Evolutionary conservation across 1,284 basidiomycete species (phyloP).

Genomic region (Phaffia rhodozyma): DNA sequence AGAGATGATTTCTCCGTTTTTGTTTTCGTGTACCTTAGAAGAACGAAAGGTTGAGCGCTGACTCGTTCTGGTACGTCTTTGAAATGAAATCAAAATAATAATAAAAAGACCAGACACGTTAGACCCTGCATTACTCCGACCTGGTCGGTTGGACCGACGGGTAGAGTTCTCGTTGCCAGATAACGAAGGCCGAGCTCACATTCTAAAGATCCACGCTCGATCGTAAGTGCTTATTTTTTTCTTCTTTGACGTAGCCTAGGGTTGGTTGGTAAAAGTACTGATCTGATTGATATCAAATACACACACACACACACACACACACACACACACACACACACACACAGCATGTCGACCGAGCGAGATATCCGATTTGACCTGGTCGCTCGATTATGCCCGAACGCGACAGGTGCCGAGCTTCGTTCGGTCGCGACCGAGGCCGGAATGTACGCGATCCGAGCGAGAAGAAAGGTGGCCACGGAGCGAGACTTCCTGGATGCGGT

Average conservation of each 20-base stretch:
- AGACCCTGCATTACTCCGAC: slow-evolving; percentile 90
- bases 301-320: no score
- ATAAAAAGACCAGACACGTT: slow-evolving; percentile 79
- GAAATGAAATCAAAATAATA: neutral
- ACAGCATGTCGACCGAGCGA: slow-evolving; percentile 91
- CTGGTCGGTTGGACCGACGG: slow-evolving; percentile 88
- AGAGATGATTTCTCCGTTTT: slow-evolving; percentile 22
- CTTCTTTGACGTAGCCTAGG: neutral
- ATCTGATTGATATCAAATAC: slow-evolving; percentile 17
- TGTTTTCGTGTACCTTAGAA: neutral
- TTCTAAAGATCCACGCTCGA: slow-evolving; percentile 90
- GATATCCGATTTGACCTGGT: slow-evolving; percentile 97
- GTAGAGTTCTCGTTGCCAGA: slow-evolving; percentile 95
- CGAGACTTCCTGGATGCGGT: slow-evolving; percentile 96
- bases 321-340: slow-evolving; percentile 9
- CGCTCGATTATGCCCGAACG: slow-evolving; percentile 91
- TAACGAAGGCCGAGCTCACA: slow-evolving; percentile 91
- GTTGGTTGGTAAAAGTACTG: neutral
- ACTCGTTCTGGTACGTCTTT: neutral
- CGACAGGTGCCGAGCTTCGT: slow-evolving; percentile 91
- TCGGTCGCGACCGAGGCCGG: slow-evolving; percentile 98
- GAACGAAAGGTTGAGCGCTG: neutral
- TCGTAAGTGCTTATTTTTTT: slow-evolving; percentile 54
- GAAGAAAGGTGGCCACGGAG: slow-evolving; percentile 94
- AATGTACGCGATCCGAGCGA: slow-evolving; percentile 97